phyloP scores from a whole-genome alignment of 1,284 basidiomycete species.

The Trichosporon coremiiforme region DNA sequence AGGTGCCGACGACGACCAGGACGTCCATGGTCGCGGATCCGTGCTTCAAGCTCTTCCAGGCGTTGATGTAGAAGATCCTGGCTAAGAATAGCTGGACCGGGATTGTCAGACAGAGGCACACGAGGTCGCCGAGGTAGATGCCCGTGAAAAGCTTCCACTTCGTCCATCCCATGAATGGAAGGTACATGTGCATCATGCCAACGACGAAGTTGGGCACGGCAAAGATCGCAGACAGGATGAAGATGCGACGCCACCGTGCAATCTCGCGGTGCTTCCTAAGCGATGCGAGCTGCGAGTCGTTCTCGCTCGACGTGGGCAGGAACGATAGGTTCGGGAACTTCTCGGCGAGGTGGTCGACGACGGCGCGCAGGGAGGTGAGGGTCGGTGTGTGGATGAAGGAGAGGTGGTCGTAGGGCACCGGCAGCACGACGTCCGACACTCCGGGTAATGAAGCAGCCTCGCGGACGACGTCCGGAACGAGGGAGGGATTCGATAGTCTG shows the following conservation, averaged over 20 bases:
- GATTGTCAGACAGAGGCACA: slow-evolving; percentile 80
- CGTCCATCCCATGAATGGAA: slow-evolving; percentile 56
- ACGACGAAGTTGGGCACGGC: slow-evolving; percentile 91
- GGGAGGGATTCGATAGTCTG: slow-evolving; percentile 33
- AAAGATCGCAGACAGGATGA: slow-evolving; percentile 74
- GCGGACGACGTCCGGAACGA: slow-evolving; percentile 38
- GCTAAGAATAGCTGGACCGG: slow-evolving; percentile 95
- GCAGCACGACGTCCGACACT: slow-evolving; percentile 70
- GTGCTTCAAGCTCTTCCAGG: slow-evolving; percentile 89
- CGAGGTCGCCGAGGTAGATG: slow-evolving; percentile 81
- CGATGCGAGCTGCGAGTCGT: slow-evolving; percentile 78
- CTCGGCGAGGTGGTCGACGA: slow-evolving; percentile 83
- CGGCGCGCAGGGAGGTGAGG: slow-evolving; percentile 74
- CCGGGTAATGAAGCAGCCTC: slow-evolving; percentile 66
- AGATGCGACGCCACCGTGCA: slow-evolving; percentile 81
- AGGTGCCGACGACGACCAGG: slow-evolving; percentile 91
- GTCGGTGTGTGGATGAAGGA: slow-evolving; percentile 75
- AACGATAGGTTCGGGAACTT: slow-evolving; percentile 52
- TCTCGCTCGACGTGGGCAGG: slow-evolving; percentile 49
- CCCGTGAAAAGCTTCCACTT: slow-evolving; percentile 60
- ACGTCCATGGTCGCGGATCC: slow-evolving; percentile 86
- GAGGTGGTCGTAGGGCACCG: slow-evolving; percentile 71
- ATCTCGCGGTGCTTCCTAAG: slow-evolving; percentile 91
- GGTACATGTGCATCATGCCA: slow-evolving; percentile 77
- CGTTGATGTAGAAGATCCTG: slow-evolving; percentile 79